Evolutionary conservation across 1,139 yeast genomes (phyloP), one percentile per base, ranked within the genome.

Genomic region (Pneumocystis canis): DNA sequence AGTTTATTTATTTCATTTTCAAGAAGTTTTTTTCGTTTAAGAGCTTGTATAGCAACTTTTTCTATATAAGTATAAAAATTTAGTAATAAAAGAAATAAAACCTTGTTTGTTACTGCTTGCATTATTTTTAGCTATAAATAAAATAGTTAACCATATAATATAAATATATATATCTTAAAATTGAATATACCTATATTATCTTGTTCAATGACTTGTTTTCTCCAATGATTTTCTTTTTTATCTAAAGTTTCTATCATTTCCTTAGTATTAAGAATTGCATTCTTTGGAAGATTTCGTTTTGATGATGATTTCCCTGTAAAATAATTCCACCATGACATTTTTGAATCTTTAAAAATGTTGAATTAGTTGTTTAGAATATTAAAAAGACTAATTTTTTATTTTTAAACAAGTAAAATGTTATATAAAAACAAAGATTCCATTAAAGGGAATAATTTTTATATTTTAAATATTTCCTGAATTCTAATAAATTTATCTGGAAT

Each of bases 211-310:
- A 89, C 85, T 74, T 89, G 96, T 70, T 83, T 82, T 72, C 89
- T 92, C 71, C 89, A 77, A 72, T 87, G 92, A 66, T 81, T 77
- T 70, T 88, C 87, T 73, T 90, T 89, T 81, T 92, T 90, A 70
- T 82, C 83, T 64, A 92, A 79, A 76, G 90, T 84, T 69, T 86
- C 85, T 68, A 92, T 86, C 72, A 90, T 97, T 73, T 88, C 95
- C 67, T 97, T 81, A 68, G 92, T 79, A 69, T 84, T 87, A 63
- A 92, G 87, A 66, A 92, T 92, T 53, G 98, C 96, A 80, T 87
- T 85, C 79, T 89, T 89, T 63, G 97, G 95, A 69, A 82, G 80
- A 72, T 89, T 96, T 11, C 54, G 28, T 47, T 47, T 47, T 47
- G 30, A 47, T 47, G 54, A 47, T 47, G 54, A 28, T 25, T 28